Percentiles rank a stretch among this genome's conserved stretches.
Conservation (phyloP, 164 flowering plant species). For the Tinospora cordifolia region DNA sequence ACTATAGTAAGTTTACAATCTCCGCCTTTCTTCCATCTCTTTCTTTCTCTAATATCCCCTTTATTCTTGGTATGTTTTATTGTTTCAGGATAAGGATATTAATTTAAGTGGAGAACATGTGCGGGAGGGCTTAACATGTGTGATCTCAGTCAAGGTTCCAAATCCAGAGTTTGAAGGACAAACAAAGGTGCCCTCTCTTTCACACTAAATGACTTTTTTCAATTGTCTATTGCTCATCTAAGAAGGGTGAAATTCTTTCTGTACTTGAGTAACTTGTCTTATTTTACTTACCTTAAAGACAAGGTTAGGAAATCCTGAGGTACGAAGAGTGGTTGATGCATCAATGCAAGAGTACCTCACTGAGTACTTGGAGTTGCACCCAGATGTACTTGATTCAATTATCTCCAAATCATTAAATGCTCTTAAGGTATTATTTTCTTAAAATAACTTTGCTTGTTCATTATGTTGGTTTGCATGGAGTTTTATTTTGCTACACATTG, state of each 20-base stretch:
- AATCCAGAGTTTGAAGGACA: slow-evolving; percentile 99
- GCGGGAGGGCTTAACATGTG: slow-evolving; percentile 91
- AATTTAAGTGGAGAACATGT: slow-evolving; percentile 95
- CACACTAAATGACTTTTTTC: neutral
- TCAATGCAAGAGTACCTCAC: slow-evolving; percentile 80
- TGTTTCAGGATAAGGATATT: slow-evolving; percentile 74
- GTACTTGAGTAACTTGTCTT: neutral
- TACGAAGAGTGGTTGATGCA: slow-evolving; percentile 87
- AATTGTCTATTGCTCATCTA: neutral
- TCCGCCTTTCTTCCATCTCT: no score
- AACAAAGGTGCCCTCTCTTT: slow-evolving; percentile 59
- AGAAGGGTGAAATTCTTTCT: neutral
- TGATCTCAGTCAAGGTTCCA: slow-evolving; percentile 88
- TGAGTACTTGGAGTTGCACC: slow-evolving; percentile 93
- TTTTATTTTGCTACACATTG: slow-evolving; percentile 3
- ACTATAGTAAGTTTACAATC: no score
- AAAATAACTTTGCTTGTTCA: neutral
- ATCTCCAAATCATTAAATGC: slow-evolving; percentile 90
- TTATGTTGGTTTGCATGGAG: neutral
- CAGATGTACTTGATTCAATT: slow-evolving; percentile 83
- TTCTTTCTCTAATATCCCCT: no score
- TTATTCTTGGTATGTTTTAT: neutral
- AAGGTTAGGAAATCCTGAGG: slow-evolving; percentile 99
- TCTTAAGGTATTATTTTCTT: slow-evolving; percentile 52
- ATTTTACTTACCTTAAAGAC: slow-evolving; percentile 40